A percentile compares a stretch with the other conserved stretches of the same genome.
phyloP scores from a whole-genome alignment of 306 rosid species.

The Quercus cerris region DNA sequence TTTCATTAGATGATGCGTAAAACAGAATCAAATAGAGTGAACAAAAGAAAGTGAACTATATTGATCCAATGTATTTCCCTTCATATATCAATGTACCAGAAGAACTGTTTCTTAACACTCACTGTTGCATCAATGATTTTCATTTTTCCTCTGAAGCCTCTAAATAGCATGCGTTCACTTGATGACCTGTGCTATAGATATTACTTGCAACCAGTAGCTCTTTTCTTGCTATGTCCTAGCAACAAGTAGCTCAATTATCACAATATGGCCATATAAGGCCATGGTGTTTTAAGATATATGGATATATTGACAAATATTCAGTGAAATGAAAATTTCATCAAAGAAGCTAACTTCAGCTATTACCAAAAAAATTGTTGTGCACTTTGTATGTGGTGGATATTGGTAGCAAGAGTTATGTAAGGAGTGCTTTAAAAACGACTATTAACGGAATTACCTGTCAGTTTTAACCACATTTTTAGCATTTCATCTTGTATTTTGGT shows the following conservation, averaged over 20 bases:
- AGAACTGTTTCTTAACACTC: neutral
- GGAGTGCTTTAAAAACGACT: no score
- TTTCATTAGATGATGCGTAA: neutral
- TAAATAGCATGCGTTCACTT: neutral
- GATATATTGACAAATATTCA: no score
- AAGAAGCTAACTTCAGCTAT: no score
- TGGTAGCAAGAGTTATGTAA: no score
- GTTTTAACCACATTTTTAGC: no score
- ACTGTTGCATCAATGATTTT: neutral
- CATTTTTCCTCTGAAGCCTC: neutral
- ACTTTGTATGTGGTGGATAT: no score
- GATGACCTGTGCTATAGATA: neutral
- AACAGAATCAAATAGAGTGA: neutral
- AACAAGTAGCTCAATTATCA: neutral
- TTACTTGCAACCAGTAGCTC: neutral
- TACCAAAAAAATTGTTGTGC: no score
- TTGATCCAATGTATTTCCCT: neutral
- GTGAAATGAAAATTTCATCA: no score
- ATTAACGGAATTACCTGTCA: no score
- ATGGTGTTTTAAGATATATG: no score
- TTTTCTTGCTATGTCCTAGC: neutral
- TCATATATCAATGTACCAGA: neutral
- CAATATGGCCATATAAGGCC: neutral
- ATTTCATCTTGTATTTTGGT: no score
- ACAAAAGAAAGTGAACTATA: neutral